Conservation (phyloP, 1,139 yeast species). For the Kurtzmaniella natalensis region DNA sequence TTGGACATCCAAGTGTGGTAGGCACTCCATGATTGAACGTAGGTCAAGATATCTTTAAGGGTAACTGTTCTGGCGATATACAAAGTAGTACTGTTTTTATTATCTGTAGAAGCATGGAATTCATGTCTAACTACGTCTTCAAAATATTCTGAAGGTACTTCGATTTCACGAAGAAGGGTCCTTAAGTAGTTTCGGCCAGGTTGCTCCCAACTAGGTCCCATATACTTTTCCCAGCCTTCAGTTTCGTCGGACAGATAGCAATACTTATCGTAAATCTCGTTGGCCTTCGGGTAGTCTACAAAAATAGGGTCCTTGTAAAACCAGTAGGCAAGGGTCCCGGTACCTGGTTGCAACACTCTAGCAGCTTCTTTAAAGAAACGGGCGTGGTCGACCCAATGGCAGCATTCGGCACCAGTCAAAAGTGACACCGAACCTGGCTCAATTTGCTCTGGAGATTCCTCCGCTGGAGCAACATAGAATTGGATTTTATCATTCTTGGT, state of each 20-base stretch:
- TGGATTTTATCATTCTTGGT: slow-evolving; percentile 13
- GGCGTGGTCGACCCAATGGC: slow-evolving; percentile 70
- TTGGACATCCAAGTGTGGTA: slow-evolving; percentile 59
- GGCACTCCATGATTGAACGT: slow-evolving; percentile 66
- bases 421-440: slow-evolving; percentile 44
- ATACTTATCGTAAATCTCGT: slow-evolving; percentile 33
- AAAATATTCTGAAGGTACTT: slow-evolving; percentile 39
- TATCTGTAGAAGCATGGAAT: slow-evolving; percentile 29
- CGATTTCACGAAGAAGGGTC: slow-evolving; percentile 34
- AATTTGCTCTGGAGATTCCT: slow-evolving; percentile 18
- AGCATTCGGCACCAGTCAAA: slow-evolving; percentile 72
- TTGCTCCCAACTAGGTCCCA: slow-evolving; percentile 73
- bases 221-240: slow-evolving; percentile 24
- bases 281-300: slow-evolving; percentile 36
- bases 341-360: slow-evolving; percentile 45
- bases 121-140: slow-evolving; percentile 35
- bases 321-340: slow-evolving; percentile 76
- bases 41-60: slow-evolving; percentile 40
- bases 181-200: slow-evolving; percentile 63
- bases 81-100: slow-evolving; percentile 25
- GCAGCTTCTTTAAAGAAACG: slow-evolving; percentile 48
- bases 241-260: slow-evolving; percentile 27
- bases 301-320: slow-evolving; percentile 71
- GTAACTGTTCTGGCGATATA: slow-evolving; percentile 39
- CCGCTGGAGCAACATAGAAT: slow-evolving; percentile 32